These are phyloP conservation scores for Nakazawaea anatomiae DNA, from an alignment of 805 yeast species.

Conservation along the genomic window DNA sequence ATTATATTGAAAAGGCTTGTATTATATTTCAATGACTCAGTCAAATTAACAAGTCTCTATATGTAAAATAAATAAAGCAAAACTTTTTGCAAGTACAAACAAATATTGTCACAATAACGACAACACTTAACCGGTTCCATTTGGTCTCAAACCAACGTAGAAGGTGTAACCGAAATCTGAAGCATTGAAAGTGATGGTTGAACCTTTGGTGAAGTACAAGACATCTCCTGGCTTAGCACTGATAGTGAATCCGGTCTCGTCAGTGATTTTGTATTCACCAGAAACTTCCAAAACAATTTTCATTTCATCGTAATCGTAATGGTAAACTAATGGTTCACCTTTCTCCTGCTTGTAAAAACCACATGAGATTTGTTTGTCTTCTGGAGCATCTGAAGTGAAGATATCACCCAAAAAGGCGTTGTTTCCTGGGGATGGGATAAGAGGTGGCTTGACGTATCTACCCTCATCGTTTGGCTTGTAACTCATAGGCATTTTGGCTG, in stretches of 20 bases:
- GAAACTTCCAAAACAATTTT: conserved; percentile 63
- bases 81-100: not conserved
- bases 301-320: conserved; percentile 63
- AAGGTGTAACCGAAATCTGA: conserved; percentile 60
- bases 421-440: conserved; percentile 58
- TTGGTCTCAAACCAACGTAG: conserved; percentile 56
- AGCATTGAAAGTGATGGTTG: conserved; percentile 57
- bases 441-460: conserved; percentile 48
- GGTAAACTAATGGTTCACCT: conserved; percentile 65
- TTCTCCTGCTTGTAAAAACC: conserved; percentile 68
- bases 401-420: conserved; percentile 67
- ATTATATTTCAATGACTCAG: not conserved
- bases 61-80: not conserved
- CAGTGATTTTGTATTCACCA: conserved; percentile 57
- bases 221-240: conserved; percentile 61
- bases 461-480: conserved; percentile 50
- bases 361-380: conserved; percentile 53
- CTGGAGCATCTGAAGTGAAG: conserved; percentile 54
- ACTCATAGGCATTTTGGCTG: conserved; percentile 44
- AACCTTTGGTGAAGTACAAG: conserved; percentile 61
- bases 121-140: conserved; percentile 23
- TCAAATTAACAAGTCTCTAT: not conserved
- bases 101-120: not conserved
- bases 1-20: not conserved
- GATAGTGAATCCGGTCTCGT: conserved; percentile 57